Percentiles rank a stretch among this genome's conserved stretches.
Conservation (phyloP, 108 stramenopile species). For the Craspedostauros australis region DNA sequence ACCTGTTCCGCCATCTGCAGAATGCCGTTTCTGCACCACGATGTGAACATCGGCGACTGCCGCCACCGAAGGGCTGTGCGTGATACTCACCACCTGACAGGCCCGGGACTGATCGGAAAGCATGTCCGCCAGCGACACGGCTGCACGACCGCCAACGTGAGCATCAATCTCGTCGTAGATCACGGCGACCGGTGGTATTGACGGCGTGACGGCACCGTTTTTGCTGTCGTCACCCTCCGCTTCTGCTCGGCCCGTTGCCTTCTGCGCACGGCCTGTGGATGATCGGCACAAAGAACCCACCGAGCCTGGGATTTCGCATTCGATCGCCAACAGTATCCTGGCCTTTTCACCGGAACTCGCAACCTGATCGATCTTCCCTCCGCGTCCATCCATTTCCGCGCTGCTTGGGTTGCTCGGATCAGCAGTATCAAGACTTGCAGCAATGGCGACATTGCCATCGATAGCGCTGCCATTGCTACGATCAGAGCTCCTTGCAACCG, state of each 20-base stretch:
- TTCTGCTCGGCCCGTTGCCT: not conserved
- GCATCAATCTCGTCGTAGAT: constrained; percentile 86
- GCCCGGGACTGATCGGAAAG: constrained; percentile 53
- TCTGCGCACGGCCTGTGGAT: constrained; percentile 4
- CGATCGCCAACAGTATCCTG: constrained; percentile 70
- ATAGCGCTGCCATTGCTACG: too few relatives aligned
- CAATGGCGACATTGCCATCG: too few relatives aligned
- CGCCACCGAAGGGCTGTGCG: constrained; percentile 75
- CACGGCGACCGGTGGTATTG: constrained; percentile 49
- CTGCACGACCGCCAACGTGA: constrained; percentile 80
- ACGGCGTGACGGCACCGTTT: not conserved
- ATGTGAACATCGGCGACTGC: constrained; percentile 70
- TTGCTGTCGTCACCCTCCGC: not conserved
- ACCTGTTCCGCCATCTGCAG: not conserved
- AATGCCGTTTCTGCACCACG: constrained; percentile 62
- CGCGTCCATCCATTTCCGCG: constrained; percentile 13
- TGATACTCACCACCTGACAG: constrained; percentile 70
- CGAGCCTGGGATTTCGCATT: constrained; percentile 69
- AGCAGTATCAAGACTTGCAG: constrained; percentile 1
- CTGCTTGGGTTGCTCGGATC: not conserved
- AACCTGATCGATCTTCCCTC: constrained; percentile 54
- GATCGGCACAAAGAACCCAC: constrained; percentile 51
- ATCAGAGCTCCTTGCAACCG: too few relatives aligned
- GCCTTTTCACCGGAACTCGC: constrained; percentile 79
- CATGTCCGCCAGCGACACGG: constrained; percentile 69